A percentile compares a stretch with the other conserved stretches of the same genome.
These are phyloP conservation scores for Pyricularia sp. DNA, from an alignment of 2,329 filamentous ascomycete species.

Conservation along the genomic window DNA sequence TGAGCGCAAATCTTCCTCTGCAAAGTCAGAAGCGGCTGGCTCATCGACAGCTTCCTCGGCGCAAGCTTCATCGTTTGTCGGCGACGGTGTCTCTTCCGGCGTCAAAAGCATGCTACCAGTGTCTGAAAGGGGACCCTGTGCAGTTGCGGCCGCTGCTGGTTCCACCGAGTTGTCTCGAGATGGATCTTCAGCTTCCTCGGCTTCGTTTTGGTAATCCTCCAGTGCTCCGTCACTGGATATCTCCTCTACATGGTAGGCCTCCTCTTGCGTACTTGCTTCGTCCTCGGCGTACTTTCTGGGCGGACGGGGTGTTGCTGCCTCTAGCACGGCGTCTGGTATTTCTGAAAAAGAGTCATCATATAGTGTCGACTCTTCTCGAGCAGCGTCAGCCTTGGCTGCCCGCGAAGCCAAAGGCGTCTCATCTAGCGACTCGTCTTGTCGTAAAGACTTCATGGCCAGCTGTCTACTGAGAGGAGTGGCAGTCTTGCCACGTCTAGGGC, in stretches of 20 bases:
- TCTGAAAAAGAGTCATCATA: slow-evolving; percentile 51
- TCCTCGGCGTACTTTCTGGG: slow-evolving; percentile 13
- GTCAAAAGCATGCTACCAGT: slow-evolving; percentile 36
- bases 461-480: slow-evolving; percentile 14
- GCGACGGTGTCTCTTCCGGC: slow-evolving; percentile 41
- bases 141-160: slow-evolving; percentile 13
- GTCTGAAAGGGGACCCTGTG: slow-evolving; percentile 26
- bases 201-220: slow-evolving; percentile 6
- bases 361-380: slow-evolving; percentile 20
- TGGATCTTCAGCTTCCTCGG: slow-evolving; percentile 20
- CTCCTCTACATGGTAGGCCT: background rate
- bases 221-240: background rate
- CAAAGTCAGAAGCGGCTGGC: background rate
- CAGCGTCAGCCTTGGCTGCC: slow-evolving; percentile 1
- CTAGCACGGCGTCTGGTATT: slow-evolving; percentile 40
- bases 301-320: slow-evolving; percentile 33
- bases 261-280: slow-evolving; percentile 7
- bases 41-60: slow-evolving; percentile 2
- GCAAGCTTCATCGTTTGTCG: slow-evolving; percentile 10
- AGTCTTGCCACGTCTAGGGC: slow-evolving; percentile 1
- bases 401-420: slow-evolving; percentile 6
- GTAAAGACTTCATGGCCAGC: slow-evolving; percentile 15
- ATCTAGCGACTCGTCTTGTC: slow-evolving; percentile 7
- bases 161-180: background rate
- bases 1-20: background rate